Conservation (phyloP, 192 early-diverging fungal species). For the Rhizoclosmatium globosum region DNA sequence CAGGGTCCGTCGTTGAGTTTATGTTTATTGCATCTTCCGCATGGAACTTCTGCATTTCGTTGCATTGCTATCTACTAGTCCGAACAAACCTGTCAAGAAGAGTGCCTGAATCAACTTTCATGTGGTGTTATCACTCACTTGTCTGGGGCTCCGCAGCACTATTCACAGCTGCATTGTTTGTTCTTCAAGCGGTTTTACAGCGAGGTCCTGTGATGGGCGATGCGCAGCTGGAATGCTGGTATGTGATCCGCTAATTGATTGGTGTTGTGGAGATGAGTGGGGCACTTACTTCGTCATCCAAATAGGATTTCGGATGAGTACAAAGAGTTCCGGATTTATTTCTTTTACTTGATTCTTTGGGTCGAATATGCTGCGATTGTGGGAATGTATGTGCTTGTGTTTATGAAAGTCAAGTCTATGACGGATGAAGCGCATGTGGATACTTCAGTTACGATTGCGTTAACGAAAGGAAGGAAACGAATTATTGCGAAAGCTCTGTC, state of each 20-base stretch:
- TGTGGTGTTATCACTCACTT: not conserved
- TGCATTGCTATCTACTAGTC: slow-evolving; percentile 7
- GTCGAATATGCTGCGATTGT: not conserved
- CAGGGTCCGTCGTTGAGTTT: slow-evolving; percentile 9
- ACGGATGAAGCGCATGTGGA: not conserved
- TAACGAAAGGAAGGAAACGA: not conserved
- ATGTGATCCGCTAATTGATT: not conserved
- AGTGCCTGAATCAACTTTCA: not conserved
- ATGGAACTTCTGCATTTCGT: slow-evolving; percentile 8
- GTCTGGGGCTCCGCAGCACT: slow-evolving; percentile 1
- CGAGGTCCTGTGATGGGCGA: slow-evolving; percentile 4
- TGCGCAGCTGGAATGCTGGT: slow-evolving; percentile 10
- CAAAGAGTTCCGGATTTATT: not conserved
- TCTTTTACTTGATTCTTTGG: slow-evolving; percentile 16
- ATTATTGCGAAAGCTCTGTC: not conserved
- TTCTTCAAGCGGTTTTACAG: not conserved
- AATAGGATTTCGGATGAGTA: slow-evolving; percentile 6
- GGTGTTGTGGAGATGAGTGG: too few relatives aligned
- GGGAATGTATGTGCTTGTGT: slow-evolving; percentile 1
- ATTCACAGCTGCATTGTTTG: not conserved
- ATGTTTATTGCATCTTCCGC: not conserved
- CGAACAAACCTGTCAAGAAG: not conserved
- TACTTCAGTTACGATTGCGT: not conserved
- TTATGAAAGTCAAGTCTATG: not conserved
- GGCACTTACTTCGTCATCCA: not conserved